phyloP scores from a whole-genome alignment of 495 filamentous ascomycete species.

The Neurospora sp. region DNA sequence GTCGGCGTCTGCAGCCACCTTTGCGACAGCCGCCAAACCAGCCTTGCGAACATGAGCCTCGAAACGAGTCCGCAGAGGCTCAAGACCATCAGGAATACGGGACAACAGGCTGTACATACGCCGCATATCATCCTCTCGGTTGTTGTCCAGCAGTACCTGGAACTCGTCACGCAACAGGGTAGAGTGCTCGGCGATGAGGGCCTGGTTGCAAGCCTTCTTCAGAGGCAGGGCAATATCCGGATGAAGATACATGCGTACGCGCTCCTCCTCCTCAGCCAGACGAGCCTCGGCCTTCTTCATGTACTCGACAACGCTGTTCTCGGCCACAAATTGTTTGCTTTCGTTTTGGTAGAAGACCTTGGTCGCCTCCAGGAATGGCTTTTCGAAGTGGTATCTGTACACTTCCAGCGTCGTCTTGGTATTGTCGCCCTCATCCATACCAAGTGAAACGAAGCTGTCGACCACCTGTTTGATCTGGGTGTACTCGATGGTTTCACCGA shows the following conservation, averaged over 20 bases:
- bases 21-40: conserved; percentile 78
- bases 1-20: conserved; percentile 81
- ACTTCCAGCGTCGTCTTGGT: conserved; percentile 92
- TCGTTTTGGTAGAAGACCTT: conserved; percentile 80
- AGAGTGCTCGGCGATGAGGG: conserved; percentile 82
- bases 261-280: conserved; percentile 88
- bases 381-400: conserved; percentile 84
- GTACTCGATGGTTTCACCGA: conserved; percentile 97
- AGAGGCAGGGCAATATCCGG: conserved; percentile 74
- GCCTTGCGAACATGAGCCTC: conserved; percentile 88
- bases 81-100: conserved; percentile 83
- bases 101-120: conserved; percentile 93
- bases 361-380: conserved; percentile 81
- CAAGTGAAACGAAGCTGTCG: conserved; percentile 91
- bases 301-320: conserved; percentile 97
- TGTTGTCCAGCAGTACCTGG: conserved; percentile 87
- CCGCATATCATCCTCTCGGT: conserved; percentile 88
- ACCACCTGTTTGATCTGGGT: conserved; percentile 95
- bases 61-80: conserved; percentile 80
- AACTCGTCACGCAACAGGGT: conserved; percentile 85
- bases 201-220: conserved; percentile 78
- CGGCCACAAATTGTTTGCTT: conserved; percentile 85
- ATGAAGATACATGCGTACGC: conserved; percentile 85
- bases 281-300: conserved; percentile 98
- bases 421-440: conserved; percentile 85